phyloP scores from a whole-genome alignment of 1,284 basidiomycete species.

The Moesziomyces sp. region DNA sequence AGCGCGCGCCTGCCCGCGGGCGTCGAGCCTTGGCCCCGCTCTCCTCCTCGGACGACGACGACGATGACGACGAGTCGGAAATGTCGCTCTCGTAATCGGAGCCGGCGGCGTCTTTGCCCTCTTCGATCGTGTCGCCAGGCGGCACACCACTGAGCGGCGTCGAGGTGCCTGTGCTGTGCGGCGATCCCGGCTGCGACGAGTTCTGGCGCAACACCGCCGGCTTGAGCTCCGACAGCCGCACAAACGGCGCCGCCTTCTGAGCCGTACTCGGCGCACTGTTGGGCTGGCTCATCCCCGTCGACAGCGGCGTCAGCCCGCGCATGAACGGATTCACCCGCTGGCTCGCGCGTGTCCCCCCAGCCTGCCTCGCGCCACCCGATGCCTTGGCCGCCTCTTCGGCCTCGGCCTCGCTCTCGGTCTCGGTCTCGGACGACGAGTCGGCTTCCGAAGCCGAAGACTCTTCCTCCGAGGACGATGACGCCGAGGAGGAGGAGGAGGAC shows the following conservation, averaged over 20 bases:
- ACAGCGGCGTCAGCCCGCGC: constrained; percentile 18
- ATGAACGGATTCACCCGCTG: constrained; percentile 28
- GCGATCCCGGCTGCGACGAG: constrained; percentile 48
- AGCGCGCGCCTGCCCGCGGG: constrained; percentile 1
- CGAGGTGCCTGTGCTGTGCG: constrained; percentile 29
- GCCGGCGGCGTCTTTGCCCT: background rate
- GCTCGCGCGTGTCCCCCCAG: background rate
- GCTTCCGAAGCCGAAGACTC: constrained; percentile 5
- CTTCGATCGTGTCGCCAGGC: background rate
- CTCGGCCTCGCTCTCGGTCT: constrained; percentile 22
- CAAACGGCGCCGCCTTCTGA: constrained; percentile 38
- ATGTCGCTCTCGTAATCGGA: constrained; percentile 4
- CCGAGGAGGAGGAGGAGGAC: background rate
- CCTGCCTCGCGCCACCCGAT: no score
- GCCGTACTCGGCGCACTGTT: constrained; percentile 3
- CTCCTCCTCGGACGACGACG: constrained; percentile 21
- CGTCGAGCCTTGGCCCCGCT: background rate
- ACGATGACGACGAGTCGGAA: constrained; percentile 13
- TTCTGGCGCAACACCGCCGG: constrained; percentile 50
- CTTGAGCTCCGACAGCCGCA: constrained; percentile 52
- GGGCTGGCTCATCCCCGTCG: constrained; percentile 1
- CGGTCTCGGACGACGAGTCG: constrained; percentile 11
- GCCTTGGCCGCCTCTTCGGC: constrained; percentile 4
- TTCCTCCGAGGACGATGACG: constrained; percentile 1
- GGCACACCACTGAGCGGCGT: constrained; percentile 11